Percentiles rank a stretch among this genome's conserved stretches.
phyloP scores from a whole-genome alignment of 768 basidiomycete genomes.

The Boletus pseudo-olivaceus region DNA sequence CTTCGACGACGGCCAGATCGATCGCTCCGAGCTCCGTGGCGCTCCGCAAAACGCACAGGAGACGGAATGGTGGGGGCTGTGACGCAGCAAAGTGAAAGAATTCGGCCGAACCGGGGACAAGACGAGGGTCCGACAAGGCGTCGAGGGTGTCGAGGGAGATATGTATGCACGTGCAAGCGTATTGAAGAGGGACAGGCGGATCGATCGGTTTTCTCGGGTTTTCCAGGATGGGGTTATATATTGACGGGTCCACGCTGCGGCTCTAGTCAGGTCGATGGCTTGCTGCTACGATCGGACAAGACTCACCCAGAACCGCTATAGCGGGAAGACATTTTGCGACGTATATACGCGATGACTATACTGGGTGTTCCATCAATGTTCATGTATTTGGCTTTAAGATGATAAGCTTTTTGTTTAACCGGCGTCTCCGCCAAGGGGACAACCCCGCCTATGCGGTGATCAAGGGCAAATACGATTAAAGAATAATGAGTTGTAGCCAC shows the following conservation, averaged over 20 bases:
- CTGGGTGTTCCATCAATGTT: slow-evolving; percentile 40
- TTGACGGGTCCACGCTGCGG: slow-evolving; percentile 28
- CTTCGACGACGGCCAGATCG: slow-evolving; percentile 43
- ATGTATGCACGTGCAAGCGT: slow-evolving; percentile 43
- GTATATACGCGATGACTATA: slow-evolving; percentile 54
- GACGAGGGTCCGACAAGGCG: slow-evolving; percentile 39
- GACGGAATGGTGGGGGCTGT: slow-evolving; percentile 40
- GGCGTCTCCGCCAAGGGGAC: slow-evolving; percentile 48
- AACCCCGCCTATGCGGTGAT: slow-evolving; percentile 43
- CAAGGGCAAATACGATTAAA: slow-evolving; percentile 53
- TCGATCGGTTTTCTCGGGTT: slow-evolving; percentile 40
- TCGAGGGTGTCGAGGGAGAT: slow-evolving; percentile 44
- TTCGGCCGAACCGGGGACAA: slow-evolving; percentile 36
- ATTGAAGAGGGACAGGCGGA: slow-evolving; percentile 39
- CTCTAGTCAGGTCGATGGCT: slow-evolving; percentile 1
- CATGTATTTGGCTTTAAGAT: slow-evolving; percentile 61
- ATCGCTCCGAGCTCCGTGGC: slow-evolving; percentile 35
- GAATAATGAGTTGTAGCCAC: slow-evolving; percentile 42
- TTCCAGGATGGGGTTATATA: slow-evolving; percentile 30
- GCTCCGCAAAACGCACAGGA: slow-evolving; percentile 38
- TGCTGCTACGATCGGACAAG: neutral
- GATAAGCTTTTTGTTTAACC: slow-evolving; percentile 50
- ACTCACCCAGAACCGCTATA: slow-evolving; percentile 17
- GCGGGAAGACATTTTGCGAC: slow-evolving; percentile 32
- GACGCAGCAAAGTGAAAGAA: slow-evolving; percentile 35